Conservation (phyloP, 495 filamentous ascomycete genomes). For the Bryoglossum gracile region DNA sequence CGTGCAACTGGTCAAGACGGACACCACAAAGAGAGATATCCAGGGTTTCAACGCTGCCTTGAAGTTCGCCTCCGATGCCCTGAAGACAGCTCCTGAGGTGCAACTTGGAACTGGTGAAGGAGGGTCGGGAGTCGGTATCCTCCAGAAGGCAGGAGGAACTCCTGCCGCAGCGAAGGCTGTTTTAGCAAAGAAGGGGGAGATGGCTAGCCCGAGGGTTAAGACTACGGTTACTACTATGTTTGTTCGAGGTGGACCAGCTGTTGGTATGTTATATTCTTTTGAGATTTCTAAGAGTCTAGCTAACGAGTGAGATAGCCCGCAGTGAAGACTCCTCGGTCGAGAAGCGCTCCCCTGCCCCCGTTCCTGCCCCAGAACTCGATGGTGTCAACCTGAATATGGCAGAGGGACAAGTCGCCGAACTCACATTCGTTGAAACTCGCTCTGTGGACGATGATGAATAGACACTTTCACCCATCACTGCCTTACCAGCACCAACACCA, state of each 20-base stretch:
- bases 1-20: slow-evolving; percentile 6
- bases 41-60: slow-evolving; percentile 42
- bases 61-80: slow-evolving; percentile 37
- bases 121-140: slow-evolving; percentile 43
- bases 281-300: slow-evolving; percentile 1
- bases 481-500: no score
- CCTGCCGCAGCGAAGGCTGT: slow-evolving; percentile 18
- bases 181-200: slow-evolving; percentile 25
- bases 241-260: slow-evolving; percentile 36
- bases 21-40: slow-evolving; percentile 29
- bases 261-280: slow-evolving; percentile 36
- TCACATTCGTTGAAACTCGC: slow-evolving; percentile 42
- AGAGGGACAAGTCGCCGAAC: slow-evolving; percentile 38
- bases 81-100: slow-evolving; percentile 38
- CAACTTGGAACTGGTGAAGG: slow-evolving; percentile 40
- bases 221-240: slow-evolving; percentile 45
- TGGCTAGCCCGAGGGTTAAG: slow-evolving; percentile 25
- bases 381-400: slow-evolving; percentile 43
- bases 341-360: slow-evolving; percentile 28
- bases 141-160: slow-evolving; percentile 5
- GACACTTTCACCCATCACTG: no score
- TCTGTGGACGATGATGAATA: slow-evolving; percentile 32
- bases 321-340: slow-evolving; percentile 28
- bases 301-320: slow-evolving; percentile 1
- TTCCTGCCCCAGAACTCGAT: slow-evolving; percentile 32